These are phyloP conservation scores for Verticillium nubilum DNA, from an alignment of 2,329 filamentous ascomycete genomes.

Conservation along the genomic window DNA sequence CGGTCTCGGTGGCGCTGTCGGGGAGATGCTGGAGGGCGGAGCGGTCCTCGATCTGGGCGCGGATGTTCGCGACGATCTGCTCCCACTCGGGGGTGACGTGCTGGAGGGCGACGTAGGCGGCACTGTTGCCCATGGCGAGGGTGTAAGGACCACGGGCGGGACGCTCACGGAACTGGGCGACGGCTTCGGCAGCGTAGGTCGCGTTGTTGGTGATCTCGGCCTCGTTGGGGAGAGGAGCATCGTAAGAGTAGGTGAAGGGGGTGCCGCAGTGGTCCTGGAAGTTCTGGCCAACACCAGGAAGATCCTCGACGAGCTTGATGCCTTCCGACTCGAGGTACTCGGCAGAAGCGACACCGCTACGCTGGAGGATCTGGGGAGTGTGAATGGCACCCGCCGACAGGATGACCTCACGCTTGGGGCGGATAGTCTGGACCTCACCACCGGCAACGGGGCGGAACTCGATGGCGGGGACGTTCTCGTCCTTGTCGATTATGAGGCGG, in stretches of 20 bases:
- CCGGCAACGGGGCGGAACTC: constrained; percentile 16
- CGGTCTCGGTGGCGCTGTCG: constrained; percentile 10
- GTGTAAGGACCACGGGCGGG: constrained; percentile 30
- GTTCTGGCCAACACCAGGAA: constrained; percentile 45
- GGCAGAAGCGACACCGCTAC: constrained; percentile 41
- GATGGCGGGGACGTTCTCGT: constrained; percentile 6
- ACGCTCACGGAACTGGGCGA: constrained; percentile 21
- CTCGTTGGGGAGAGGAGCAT: constrained; percentile 13
- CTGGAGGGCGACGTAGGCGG: constrained; percentile 21
- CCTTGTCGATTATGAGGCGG: constrained; percentile 13
- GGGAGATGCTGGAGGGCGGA: constrained; percentile 14
- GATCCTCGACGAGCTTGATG: constrained; percentile 38
- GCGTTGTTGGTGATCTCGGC: constrained; percentile 18
- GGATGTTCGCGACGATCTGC: constrained; percentile 16
- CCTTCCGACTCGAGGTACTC: constrained; percentile 33
- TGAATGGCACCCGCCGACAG: constrained; percentile 43
- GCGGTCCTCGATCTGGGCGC: constrained; percentile 16
- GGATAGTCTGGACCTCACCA: constrained; percentile 16
- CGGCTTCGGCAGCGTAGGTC: constrained; percentile 24
- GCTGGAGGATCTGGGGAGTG: constrained; percentile 45
- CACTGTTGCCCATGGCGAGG: constrained; percentile 23
- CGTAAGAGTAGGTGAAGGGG: constrained; percentile 9
- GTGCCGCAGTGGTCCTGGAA: constrained; percentile 34
- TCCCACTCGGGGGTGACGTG: constrained; percentile 16
- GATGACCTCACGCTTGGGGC: constrained; percentile 38